A percentile compares a stretch with the other conserved stretches of the same genome.
phyloP scores from a whole-genome alignment of 1,139 yeast species.

The Saccharomycopsis crataegensis region DNA sequence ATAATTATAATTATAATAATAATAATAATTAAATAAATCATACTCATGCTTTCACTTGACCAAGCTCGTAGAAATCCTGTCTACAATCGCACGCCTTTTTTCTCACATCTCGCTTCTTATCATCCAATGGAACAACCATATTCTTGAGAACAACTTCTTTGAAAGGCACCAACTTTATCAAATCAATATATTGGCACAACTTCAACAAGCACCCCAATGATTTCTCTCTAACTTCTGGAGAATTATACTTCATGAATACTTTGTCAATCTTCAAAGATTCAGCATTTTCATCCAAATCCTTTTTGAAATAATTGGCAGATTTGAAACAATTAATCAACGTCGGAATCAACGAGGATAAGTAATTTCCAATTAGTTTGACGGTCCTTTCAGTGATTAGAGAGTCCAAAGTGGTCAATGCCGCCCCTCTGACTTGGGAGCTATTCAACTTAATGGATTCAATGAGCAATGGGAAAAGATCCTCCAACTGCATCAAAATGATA shows the following conservation, averaged over 20 bases:
- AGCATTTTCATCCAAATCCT: slow-evolving; percentile 13
- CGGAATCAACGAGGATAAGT: slow-evolving; percentile 52
- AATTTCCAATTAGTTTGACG: slow-evolving; percentile 42
- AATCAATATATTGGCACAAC: slow-evolving; percentile 36
- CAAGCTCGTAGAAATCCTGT: slow-evolving; percentile 59
- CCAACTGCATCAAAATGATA: slow-evolving; percentile 55
- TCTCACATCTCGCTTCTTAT: slow-evolving; percentile 66
- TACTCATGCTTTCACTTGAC: slow-evolving; percentile 5
- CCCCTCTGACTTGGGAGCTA: slow-evolving; percentile 43
- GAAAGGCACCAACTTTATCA: slow-evolving; percentile 42
- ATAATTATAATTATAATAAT: neutral
- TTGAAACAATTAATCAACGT: slow-evolving; percentile 38
- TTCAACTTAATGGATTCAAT: slow-evolving; percentile 54
- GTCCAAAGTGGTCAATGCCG: slow-evolving; percentile 44
- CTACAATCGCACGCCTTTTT: slow-evolving; percentile 71
- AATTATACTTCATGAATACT: slow-evolving; percentile 22
- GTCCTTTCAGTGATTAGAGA: slow-evolving; percentile 35
- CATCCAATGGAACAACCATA: slow-evolving; percentile 56
- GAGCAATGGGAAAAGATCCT: slow-evolving; percentile 60
- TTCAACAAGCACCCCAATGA: slow-evolving; percentile 50
- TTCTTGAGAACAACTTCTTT: slow-evolving; percentile 42
- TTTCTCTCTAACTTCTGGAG: slow-evolving; percentile 44
- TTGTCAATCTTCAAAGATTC: slow-evolving; percentile 2
- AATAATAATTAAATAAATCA: neutral
- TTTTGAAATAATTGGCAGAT: slow-evolving; percentile 26